These are phyloP conservation scores for Sporothrix variecibatus DNA, from an alignment of 2,329 filamentous ascomycete genomes.

Conservation along the genomic window DNA sequence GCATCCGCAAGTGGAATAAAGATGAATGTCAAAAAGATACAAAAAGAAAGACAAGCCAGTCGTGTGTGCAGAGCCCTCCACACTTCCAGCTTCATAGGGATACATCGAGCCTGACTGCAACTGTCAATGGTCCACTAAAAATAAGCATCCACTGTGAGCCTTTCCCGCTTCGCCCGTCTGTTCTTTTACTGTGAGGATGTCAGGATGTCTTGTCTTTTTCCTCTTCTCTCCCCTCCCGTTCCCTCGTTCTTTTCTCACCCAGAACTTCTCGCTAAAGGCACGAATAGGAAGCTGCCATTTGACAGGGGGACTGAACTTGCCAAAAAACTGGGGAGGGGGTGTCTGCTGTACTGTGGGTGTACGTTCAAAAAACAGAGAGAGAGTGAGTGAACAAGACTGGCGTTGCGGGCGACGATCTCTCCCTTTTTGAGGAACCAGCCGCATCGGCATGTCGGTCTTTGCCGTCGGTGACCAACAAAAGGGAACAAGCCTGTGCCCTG, in stretches of 20 bases:
- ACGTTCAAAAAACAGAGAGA: background rate
- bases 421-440: conserved; percentile 24
- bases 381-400: background rate
- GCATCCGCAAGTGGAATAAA: background rate
- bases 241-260: background rate
- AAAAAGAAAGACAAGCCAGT: no score
- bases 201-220: background rate
- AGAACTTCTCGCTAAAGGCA: conserved; percentile 14
- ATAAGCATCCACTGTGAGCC: background rate
- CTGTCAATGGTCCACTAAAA: conserved; percentile 14
- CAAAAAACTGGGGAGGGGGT: background rate
- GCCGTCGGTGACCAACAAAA: conserved; percentile 21
- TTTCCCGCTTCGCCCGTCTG: background rate
- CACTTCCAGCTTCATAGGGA: background rate
- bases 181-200: background rate
- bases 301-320: background rate
- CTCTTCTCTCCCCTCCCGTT: background rate
- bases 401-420: conserved; percentile 14
- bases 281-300: conserved; percentile 1
- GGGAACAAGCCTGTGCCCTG: background rate
- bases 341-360: background rate
- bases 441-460: conserved; percentile 23
- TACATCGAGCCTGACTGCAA: background rate
- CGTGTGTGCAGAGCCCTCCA: background rate
- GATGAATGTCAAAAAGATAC: background rate